Percentiles rank a stretch among this genome's conserved stretches.
phyloP scores from a whole-genome alignment of 768 basidiomycete genomes.

The Suillus sp. region DNA sequence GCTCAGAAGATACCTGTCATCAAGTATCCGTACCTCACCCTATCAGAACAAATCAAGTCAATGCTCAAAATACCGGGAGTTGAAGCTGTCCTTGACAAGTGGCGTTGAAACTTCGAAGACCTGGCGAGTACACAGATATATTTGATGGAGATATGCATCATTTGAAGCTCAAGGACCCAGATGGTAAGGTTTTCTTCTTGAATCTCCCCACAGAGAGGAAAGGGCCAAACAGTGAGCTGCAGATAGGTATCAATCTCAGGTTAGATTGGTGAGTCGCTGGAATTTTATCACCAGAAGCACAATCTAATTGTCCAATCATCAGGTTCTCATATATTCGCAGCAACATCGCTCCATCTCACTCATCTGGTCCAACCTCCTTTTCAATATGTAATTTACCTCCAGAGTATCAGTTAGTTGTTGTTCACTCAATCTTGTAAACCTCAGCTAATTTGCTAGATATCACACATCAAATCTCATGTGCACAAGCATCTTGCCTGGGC shows the following conservation, averaged over 20 bases:
- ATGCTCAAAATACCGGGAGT: conserved; percentile 26
- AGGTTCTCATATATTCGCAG: conserved; percentile 39
- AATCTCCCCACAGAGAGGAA: conserved; percentile 9
- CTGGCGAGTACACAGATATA: conserved; percentile 25
- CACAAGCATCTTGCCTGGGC: conserved; percentile 30
- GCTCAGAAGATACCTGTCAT: conserved; percentile 1
- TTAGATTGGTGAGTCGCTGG: conserved; percentile 36
- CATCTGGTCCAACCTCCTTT: conserved; percentile 36
- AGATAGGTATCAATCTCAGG: conserved; percentile 29
- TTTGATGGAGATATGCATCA: conserved; percentile 32
- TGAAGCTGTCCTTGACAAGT: conserved; percentile 26
- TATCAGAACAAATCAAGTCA: conserved; percentile 8
- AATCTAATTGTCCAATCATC: neutral
- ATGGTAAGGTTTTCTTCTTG: conserved; percentile 32
- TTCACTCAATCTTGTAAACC: too few species aligned
- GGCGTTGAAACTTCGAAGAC: conserved; percentile 5
- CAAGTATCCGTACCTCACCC: conserved; percentile 14
- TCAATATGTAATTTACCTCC: conserved; percentile 33
- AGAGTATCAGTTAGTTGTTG: conserved; percentile 23
- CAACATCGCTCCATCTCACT: conserved; percentile 37
- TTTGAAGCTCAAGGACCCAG: conserved; percentile 20
- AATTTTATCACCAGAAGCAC: too few species aligned
- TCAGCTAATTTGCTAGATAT: neutral
- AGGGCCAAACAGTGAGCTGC: conserved; percentile 28
- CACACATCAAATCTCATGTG: conserved; percentile 16